Conservation (phyloP, 164 flowering plant genomes). For the Dillenia turbinata region DNA sequence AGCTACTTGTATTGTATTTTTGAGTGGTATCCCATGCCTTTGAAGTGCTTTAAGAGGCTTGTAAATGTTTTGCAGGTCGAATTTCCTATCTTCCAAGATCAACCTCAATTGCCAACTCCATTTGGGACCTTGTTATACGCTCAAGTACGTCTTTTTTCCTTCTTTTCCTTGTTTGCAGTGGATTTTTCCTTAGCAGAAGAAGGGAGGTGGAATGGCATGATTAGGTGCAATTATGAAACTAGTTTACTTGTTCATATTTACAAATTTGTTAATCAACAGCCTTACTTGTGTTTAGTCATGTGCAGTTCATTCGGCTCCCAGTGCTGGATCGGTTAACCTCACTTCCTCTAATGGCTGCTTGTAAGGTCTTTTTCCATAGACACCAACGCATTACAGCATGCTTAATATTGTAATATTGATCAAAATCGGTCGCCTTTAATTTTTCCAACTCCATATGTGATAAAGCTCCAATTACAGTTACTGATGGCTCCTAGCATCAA, state of each 20-base stretch:
- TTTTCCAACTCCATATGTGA: no score
- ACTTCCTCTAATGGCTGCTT: constrained; percentile 61
- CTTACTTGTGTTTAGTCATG: constrained; percentile 1
- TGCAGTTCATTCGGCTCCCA: constrained; percentile 47
- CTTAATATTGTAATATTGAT: no score
- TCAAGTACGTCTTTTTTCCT: constrained; percentile 24
- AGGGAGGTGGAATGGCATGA: neutral
- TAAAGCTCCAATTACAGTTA: no score
- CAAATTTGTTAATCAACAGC: no score
- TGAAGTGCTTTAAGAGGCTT: no score
- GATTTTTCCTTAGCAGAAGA: neutral
- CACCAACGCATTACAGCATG: no score
- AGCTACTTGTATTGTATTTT: no score
- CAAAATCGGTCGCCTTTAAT: no score
- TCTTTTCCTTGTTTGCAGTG: neutral
- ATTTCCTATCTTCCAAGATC: constrained; percentile 54
- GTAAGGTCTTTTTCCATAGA: constrained; percentile 15
- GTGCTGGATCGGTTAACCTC: constrained; percentile 46
- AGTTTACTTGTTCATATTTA: no score
- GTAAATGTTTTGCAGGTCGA: constrained; percentile 39
- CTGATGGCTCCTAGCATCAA: no score
- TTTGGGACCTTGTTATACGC: constrained; percentile 43
- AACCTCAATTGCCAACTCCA: constrained; percentile 52
- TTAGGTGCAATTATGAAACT: no score
- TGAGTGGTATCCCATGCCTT: no score